phyloP scores from a whole-genome alignment of 192 early-diverging fungal genomes.

The Dimargaris verticillata region DNA sequence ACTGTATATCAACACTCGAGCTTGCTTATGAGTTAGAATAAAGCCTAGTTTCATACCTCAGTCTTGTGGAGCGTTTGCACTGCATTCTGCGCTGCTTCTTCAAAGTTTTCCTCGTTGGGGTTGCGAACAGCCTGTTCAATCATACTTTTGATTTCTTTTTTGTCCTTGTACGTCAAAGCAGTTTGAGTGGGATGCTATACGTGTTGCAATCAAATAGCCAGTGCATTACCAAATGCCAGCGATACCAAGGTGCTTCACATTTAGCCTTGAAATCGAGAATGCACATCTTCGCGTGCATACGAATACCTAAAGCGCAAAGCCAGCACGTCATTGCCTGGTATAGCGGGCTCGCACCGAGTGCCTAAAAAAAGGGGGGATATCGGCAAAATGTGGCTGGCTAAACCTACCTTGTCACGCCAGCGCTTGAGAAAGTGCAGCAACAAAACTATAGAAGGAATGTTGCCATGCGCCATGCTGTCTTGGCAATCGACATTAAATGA shows the following conservation, averaged over 20 bases:
- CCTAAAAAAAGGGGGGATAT: too few species aligned
- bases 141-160: slow-evolving; percentile 43
- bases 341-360: too few species aligned
- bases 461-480: slow-evolving; percentile 52
- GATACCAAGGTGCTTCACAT: too few species aligned
- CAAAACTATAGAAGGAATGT: slow-evolving; percentile 76
- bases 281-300: too few species aligned
- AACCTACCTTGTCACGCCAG: slow-evolving; percentile 45
- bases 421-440: slow-evolving; percentile 56
- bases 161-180: slow-evolving; percentile 39
- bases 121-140: slow-evolving; percentile 38
- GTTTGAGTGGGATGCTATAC: slow-evolving; percentile 18
- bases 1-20: too few species aligned
- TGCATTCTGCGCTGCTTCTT: slow-evolving; percentile 56
- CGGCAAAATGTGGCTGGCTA: too few species aligned
- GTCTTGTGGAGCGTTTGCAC: slow-evolving; percentile 43
- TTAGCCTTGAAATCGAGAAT: too few species aligned
- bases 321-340: too few species aligned
- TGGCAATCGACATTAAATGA: slow-evolving; percentile 47
- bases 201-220: too few species aligned
- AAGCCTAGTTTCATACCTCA: slow-evolving; percentile 13
- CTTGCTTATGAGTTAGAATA: too few species aligned
- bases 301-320: too few species aligned
- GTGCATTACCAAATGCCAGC: too few species aligned
- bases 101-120: slow-evolving; percentile 74